Conservation (phyloP, 140 eudicot genomes). For the Ambrosia hybrid region DNA sequence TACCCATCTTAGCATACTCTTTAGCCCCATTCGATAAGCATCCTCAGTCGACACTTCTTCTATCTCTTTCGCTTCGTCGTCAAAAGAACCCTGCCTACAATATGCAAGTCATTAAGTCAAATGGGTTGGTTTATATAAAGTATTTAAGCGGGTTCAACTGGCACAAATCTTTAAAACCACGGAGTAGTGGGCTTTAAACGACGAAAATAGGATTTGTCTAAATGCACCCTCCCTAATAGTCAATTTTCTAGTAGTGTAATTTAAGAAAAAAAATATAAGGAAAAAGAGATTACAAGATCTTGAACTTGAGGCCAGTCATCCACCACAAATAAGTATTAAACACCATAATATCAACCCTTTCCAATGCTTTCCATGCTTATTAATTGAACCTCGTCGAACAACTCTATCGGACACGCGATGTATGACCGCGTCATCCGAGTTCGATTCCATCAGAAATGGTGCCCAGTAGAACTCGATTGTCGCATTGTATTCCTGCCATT, state of each 20-base stretch:
- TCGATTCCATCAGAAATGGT: constrained; percentile 86
- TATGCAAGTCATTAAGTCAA: background rate
- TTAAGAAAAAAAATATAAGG: background rate
- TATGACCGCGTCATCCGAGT: constrained; percentile 67
- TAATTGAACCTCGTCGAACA: constrained; percentile 77
- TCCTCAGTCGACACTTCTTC: constrained; percentile 66
- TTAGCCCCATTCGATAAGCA: constrained; percentile 77
- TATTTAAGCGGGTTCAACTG: background rate
- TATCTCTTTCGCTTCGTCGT: constrained; percentile 60
- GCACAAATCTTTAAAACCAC: background rate
- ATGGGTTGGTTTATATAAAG: background rate
- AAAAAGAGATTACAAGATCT: constrained; percentile 55
- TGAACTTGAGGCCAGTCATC: constrained; percentile 75
- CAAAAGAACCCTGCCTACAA: constrained; percentile 72
- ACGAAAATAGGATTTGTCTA: too few relatives aligned
- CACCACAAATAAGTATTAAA: constrained; percentile 95
- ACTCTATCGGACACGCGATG: constrained; percentile 74
- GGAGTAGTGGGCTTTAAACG: too few relatives aligned
- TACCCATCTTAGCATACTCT: constrained; percentile 84
- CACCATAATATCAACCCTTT: constrained; percentile 79
- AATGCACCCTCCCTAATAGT: too few relatives aligned
- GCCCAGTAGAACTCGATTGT: constrained; percentile 97
- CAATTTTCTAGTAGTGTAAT: background rate
- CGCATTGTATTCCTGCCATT: constrained; percentile 72
- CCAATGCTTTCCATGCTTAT: constrained; percentile 78